Percentiles rank a stretch among this genome's conserved stretches.
Evolutionary conservation across 176 grass and related monocot genomes (phyloP).

Genomic region (Hordeum vulgare): MorexV3_pseudomolecules_assembly NC_058519.1:201948873-201949372

Average conservation of each 20-base stretch:
- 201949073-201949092: neutral
- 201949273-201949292: constrained; percentile 92
- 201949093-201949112: neutral
- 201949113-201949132: neutral
- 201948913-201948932: constrained; percentile 83
- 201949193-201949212: constrained; percentile 7
- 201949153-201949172: neutral
- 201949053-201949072: neutral
- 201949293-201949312: constrained; percentile 96
- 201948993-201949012: neutral
- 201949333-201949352: constrained; percentile 79
- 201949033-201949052: neutral
- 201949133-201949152: neutral
- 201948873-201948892: constrained; percentile 77
- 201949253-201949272: constrained; percentile 78
- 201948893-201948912: constrained; percentile 53
- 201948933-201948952: constrained; percentile 95
- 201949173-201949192: neutral
- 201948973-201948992: constrained; percentile 12
- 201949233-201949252: constrained; percentile 15
- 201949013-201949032: neutral
- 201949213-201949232: neutral
- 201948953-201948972: constrained; percentile 84
- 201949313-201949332: constrained; percentile 94
- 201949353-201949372: constrained; percentile 78